These are phyloP conservation scores for Fusarium goolgardi DNA, from an alignment of 2,329 filamentous ascomycete genomes.

Conservation along the genomic window DNA sequence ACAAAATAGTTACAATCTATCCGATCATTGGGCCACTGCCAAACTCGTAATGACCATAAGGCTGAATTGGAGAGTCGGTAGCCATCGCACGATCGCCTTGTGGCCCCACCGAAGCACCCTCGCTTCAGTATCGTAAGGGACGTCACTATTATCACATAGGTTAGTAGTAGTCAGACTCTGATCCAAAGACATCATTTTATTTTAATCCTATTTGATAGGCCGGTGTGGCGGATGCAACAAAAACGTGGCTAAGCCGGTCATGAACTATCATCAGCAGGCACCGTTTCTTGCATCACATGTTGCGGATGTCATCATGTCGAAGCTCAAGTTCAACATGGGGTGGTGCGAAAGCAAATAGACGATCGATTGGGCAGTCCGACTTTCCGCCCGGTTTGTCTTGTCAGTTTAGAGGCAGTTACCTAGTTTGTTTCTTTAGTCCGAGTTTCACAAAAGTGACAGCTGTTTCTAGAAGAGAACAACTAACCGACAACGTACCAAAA, in stretches of 20 bases:
- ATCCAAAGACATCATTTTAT: neutral
- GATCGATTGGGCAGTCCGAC: conserved; percentile 22
- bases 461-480: conserved; percentile 33
- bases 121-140: neutral
- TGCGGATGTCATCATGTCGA: conserved; percentile 3
- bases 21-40: neutral
- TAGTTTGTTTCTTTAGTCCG: neutral
- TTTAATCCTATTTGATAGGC: neutral
- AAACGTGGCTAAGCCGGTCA: conserved; percentile 25
- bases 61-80: neutral
- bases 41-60: neutral
- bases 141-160: neutral
- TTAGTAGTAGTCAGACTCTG: neutral
- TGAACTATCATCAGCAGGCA: conserved; percentile 35
- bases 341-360: conserved; percentile 11
- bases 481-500: conserved; percentile 35
- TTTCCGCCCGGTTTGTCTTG: conserved; percentile 22
- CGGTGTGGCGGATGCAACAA: conserved; percentile 17
- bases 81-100: neutral
- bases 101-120: neutral
- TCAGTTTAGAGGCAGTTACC: neutral
- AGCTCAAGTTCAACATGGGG: conserved; percentile 4
- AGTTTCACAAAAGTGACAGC: conserved; percentile 23
- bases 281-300: conserved; percentile 34
- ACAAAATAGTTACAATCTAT: neutral